Base-by-base conservation (phyloP, 148 eudicot species). In the Suaeda aralocaspica region DNA sequence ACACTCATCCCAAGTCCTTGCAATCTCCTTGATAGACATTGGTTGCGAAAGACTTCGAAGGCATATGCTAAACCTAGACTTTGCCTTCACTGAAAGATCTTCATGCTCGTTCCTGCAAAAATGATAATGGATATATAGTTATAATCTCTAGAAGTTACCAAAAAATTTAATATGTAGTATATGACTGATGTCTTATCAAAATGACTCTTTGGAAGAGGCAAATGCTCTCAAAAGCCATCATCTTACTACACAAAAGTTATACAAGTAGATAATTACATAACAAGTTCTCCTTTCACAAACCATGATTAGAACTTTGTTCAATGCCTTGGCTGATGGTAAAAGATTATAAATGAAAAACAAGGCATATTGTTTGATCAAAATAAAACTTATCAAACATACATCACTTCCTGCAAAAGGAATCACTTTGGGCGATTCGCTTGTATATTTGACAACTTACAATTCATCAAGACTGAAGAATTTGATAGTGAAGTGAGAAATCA, bases 1-100 rank as follows among this genome's bases (percentile, higher is more conserved):
- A 78, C 98, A 88, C 29, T 66, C 78, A 76, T 94, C 98, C 98
- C 98, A 94, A 31, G 91, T 89, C 73, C 81, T 86, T 52, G 96
- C 98, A 64, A 94, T 86, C 18, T 91, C 92, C 76, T 74, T 83
- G 18, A 91, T 77, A 10, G 97, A 82, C 97, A 91, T 90, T 5
- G 96, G 98, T 53, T 91, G 95, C 26, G 92, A 83, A 49, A 94
- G 91, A 69, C 80, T 77, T 48, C 97, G 84, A 48, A 94, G 96
- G 58, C 86, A 89, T 29, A 86, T 84, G 84, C 88, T 84, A 74
- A 94, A 91, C 73, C 84, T 91, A 52, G 96, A 88, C 76, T 85
- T 88, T 16, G 92, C 89, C 82, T 91, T 94, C 24, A 76, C 56
- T 3, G 97, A 94, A 30, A 91, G 83, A 84, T 94, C 95, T 80